Conservation (phyloP, 495 filamentous ascomycete species). For the Podospora fimiseda region DNA sequence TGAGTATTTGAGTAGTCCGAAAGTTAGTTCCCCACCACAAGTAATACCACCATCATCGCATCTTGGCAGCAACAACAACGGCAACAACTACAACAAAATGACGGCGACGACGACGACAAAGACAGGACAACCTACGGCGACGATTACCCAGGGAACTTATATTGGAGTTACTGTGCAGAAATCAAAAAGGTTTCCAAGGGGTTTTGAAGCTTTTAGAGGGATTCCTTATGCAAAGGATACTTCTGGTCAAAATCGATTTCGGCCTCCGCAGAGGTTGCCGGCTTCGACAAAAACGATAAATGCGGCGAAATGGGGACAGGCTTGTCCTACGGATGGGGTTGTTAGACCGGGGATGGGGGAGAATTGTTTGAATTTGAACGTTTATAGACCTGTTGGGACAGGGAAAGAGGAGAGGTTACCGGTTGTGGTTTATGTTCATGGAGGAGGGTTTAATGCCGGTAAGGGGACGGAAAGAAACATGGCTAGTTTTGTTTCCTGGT, state of each 20-base stretch:
- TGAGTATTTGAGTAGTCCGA: background rate
- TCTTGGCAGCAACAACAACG: background rate
- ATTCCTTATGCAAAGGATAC: slow-evolving; percentile 56
- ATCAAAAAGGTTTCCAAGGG: slow-evolving; percentile 34
- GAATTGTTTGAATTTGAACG: slow-evolving; percentile 48
- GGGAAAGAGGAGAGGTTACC: slow-evolving; percentile 38
- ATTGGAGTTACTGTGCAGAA: slow-evolving; percentile 41
- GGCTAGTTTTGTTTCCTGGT: slow-evolving; percentile 49
- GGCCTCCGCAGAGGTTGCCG: slow-evolving; percentile 39
- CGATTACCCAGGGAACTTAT: slow-evolving; percentile 49
- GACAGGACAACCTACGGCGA: slow-evolving; percentile 34
- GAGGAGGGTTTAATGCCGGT: slow-evolving; percentile 48
- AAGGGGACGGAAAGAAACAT: slow-evolving; percentile 38
- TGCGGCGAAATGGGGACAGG: slow-evolving; percentile 38
- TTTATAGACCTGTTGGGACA: slow-evolving; percentile 36
- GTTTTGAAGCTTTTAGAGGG: slow-evolving; percentile 53
- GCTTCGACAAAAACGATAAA: slow-evolving; percentile 28
- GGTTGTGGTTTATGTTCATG: slow-evolving; percentile 54
- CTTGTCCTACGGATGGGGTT: slow-evolving; percentile 33
- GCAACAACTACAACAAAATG: background rate
- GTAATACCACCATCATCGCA: background rate
- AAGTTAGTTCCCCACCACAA: no score
- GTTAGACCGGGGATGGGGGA: slow-evolving; percentile 33
- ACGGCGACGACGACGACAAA: background rate
- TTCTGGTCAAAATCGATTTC: slow-evolving; percentile 50